Percentiles rank a stretch among this genome's conserved stretches.
Conservation (phyloP, 1,139 yeast species). For the Kluyveromyces marxianus region DNA sequence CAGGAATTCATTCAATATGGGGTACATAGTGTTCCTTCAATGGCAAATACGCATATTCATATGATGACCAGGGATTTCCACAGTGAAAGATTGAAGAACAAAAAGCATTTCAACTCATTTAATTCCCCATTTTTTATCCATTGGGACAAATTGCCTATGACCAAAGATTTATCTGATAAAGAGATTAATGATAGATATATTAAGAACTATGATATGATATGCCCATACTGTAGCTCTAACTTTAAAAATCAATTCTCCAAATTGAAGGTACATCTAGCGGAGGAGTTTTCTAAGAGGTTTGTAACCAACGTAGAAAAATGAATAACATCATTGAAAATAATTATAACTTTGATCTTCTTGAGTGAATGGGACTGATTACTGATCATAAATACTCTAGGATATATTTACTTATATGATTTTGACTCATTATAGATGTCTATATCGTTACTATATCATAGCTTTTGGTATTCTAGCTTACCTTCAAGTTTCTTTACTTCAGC, state of each 20-base stretch:
- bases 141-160: conserved; percentile 38
- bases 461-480: conserved; percentile 91
- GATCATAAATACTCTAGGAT: no score
- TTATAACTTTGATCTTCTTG: no score
- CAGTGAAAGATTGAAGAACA: conserved; percentile 49
- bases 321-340: neutral
- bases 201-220: conserved; percentile 38
- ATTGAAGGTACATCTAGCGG: conserved; percentile 43
- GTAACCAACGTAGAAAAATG: neutral
- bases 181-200: conserved; percentile 27
- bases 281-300: conserved; percentile 34
- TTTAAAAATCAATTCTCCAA: conserved; percentile 42
- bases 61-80: conserved; percentile 59
- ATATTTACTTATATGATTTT: neutral
- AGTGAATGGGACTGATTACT: no score
- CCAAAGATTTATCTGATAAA: conserved; percentile 13
- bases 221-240: conserved; percentile 42
- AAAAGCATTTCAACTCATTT: conserved; percentile 66
- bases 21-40: conserved; percentile 64
- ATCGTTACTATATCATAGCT: conserved; percentile 42
- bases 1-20: conserved; percentile 48
- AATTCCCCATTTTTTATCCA: conserved; percentile 56
- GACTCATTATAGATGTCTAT: no score
- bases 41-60: conserved; percentile 65
- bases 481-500: conserved; percentile 96